phyloP scores from a whole-genome alignment of 768 basidiomycete species.

The Boletus sp. region DNA sequence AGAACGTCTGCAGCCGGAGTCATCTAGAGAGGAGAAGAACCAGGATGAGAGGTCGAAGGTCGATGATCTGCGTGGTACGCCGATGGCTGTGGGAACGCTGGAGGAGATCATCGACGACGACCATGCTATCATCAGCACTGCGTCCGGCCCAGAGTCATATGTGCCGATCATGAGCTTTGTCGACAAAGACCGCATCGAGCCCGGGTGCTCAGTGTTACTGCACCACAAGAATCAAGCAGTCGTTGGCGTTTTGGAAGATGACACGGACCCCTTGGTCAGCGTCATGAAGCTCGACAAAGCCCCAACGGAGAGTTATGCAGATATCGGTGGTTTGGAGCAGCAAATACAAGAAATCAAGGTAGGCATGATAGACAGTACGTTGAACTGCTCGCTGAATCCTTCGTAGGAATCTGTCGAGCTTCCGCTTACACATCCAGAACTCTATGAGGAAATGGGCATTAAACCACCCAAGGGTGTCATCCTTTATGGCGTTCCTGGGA shows the following conservation, averaged over 20 bases:
- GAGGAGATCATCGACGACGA: constrained; percentile 98
- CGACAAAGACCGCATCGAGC: constrained; percentile 96
- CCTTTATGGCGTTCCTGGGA: constrained; percentile 96
- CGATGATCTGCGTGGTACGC: constrained; percentile 91
- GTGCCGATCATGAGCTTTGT: constrained; percentile 98
- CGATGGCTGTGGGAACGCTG: constrained; percentile 97
- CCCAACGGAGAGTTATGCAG: constrained; percentile 97
- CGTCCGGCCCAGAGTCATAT: constrained; percentile 94
- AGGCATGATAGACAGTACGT: constrained; percentile 9
- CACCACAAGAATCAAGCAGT: constrained; percentile 96
- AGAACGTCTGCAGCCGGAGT: constrained; percentile 84
- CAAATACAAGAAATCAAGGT: constrained; percentile 99
- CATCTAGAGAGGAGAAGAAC: constrained; percentile 89
- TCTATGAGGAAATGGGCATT: constrained; percentile 99
- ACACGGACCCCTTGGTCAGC: constrained; percentile 92
- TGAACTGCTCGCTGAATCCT: not conserved
- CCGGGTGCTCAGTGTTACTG: constrained; percentile 89
- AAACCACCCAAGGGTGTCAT: constrained; percentile 99
- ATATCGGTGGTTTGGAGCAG: constrained; percentile 93
- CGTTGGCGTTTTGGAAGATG: constrained; percentile 94
- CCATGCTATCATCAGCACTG: constrained; percentile 97
- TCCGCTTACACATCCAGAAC: constrained; percentile 94
- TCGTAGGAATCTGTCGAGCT: constrained; percentile 94
- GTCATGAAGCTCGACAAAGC: constrained; percentile 99
- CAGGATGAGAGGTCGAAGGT: constrained; percentile 93